Conservation (phyloP, 2,329 filamentous ascomycete species). For the Diaporthe sp. region DNA sequence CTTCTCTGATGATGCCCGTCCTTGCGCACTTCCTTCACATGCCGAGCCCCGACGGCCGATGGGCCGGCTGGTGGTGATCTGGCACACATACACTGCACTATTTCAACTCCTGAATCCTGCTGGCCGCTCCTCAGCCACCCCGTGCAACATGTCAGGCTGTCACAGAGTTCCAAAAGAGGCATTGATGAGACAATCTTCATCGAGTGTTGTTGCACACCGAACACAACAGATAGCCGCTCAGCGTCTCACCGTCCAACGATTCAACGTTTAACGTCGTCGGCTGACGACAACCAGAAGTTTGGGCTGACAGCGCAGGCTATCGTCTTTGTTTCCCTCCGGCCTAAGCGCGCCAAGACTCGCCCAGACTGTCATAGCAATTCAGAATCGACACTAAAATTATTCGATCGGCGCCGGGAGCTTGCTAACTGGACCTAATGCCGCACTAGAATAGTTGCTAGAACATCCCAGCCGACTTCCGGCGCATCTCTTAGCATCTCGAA, state of each 20-base stretch:
- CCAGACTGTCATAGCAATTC: conserved; percentile 2
- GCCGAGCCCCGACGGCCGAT: conserved; percentile 17
- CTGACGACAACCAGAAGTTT: background rate
- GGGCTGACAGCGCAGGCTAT: background rate
- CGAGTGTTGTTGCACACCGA: background rate
- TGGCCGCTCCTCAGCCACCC: background rate
- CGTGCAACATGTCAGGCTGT: background rate
- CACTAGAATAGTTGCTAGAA: too few relatives aligned
- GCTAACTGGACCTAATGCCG: background rate
- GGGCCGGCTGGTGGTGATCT: background rate
- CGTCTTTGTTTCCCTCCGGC: background rate
- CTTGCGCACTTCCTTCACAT: conserved; percentile 5
- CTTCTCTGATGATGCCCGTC: background rate
- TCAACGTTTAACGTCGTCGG: background rate
- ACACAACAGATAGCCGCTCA: background rate
- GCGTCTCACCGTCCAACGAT: background rate
- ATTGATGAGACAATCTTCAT: background rate
- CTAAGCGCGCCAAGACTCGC: background rate
- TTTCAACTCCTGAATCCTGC: conserved; percentile 20
- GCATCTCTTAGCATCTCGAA: background rate
- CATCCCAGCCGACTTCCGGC: background rate
- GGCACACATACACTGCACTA: too few relatives aligned
- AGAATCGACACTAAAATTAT: conserved; percentile 6
- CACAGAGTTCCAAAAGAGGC: background rate
- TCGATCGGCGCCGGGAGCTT: background rate